Conservation (phyloP, 495 filamentous ascomycete species). For the Saxispiralis lemnorum region DNA sequence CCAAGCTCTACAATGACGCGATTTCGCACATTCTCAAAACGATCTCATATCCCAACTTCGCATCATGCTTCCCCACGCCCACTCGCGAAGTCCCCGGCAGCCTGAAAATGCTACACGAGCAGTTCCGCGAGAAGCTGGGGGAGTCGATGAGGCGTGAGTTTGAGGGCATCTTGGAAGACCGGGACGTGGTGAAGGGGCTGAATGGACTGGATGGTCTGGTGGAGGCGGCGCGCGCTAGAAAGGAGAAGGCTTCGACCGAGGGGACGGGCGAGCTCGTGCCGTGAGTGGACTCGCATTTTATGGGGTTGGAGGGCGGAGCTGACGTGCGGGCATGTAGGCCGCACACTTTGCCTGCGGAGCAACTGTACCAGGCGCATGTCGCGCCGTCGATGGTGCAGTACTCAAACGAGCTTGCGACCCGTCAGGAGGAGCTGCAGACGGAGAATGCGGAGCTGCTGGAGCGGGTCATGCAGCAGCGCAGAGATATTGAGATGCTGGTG, state of each 20-base stretch:
- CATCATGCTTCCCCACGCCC: slow-evolving; percentile 73
- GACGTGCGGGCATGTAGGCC: slow-evolving; percentile 33
- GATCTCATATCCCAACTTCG: slow-evolving; percentile 61
- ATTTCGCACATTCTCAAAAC: slow-evolving; percentile 53
- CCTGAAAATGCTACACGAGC: slow-evolving; percentile 18
- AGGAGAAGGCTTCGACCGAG: slow-evolving; percentile 23
- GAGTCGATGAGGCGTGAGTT: slow-evolving; percentile 41
- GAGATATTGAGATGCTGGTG: slow-evolving; percentile 55
- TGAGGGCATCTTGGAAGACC: slow-evolving; percentile 50
- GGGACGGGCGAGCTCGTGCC: slow-evolving; percentile 20
- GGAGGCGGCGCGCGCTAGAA: slow-evolving; percentile 46
- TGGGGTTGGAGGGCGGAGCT: not conserved
- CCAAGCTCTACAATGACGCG: slow-evolving; percentile 50
- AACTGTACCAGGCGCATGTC: slow-evolving; percentile 53
- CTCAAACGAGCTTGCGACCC: slow-evolving; percentile 40
- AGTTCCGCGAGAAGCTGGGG: slow-evolving; percentile 21
- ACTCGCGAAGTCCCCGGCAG: slow-evolving; percentile 46
- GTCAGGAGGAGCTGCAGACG: slow-evolving; percentile 41
- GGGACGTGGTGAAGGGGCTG: slow-evolving; percentile 52
- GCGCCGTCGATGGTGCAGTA: slow-evolving; percentile 46
- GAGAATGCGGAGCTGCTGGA: slow-evolving; percentile 47
- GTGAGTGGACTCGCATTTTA: slow-evolving; percentile 24
- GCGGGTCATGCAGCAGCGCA: slow-evolving; percentile 46
- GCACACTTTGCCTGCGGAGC: slow-evolving; percentile 53
- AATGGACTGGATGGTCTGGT: slow-evolving; percentile 72